Percentiles rank a stretch among this genome's conserved stretches.
These are phyloP conservation scores for Tetracentron sinense DNA, from an alignment of 164 flowering plant genomes.

Conservation along the genomic window DNA sequence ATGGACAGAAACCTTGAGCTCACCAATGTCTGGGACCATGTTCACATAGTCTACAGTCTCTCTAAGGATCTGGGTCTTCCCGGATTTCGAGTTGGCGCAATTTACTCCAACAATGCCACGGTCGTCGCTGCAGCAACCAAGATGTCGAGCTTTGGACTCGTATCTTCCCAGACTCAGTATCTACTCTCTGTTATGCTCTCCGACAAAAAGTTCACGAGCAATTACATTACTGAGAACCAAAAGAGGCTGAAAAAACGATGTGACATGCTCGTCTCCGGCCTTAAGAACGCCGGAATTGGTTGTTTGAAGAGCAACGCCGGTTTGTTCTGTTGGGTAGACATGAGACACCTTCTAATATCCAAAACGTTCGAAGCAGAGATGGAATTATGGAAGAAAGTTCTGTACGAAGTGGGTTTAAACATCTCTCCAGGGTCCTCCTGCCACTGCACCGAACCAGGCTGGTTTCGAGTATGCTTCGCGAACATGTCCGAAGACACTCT, in stretches of 20 bases:
- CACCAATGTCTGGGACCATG: conserved; percentile 8
- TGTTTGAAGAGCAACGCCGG: conserved; percentile 53
- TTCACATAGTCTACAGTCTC: conserved; percentile 37
- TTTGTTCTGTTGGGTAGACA: conserved; percentile 86
- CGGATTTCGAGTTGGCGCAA: conserved; percentile 36
- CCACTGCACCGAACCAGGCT: conserved; percentile 89
- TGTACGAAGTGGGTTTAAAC: conserved; percentile 61
- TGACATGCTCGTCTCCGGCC: conserved; percentile 27
- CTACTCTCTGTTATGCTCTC: conserved; percentile 30
- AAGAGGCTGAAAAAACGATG: conserved; percentile 23
- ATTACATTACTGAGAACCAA: conserved; percentile 23
- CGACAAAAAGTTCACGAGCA: conserved; percentile 24
- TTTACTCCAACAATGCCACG: conserved; percentile 28
- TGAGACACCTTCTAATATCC: conserved; percentile 57
- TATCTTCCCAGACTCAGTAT: conserved; percentile 42
- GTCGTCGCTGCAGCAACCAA: conserved; percentile 39
- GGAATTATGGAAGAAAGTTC: conserved; percentile 74
- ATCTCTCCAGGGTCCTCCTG: conserved; percentile 87
- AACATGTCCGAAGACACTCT: conserved; percentile 71
- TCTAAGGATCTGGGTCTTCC: conserved; percentile 46
- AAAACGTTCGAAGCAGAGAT: conserved; percentile 63
- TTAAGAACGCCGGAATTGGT: conserved; percentile 18
- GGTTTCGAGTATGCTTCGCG: conserved; percentile 91
- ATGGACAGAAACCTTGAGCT: conserved; percentile 6
- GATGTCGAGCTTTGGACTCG: conserved; percentile 46